Conservation (phyloP, 345 rosid species). For the Sonneratia caseolaris region DNA sequence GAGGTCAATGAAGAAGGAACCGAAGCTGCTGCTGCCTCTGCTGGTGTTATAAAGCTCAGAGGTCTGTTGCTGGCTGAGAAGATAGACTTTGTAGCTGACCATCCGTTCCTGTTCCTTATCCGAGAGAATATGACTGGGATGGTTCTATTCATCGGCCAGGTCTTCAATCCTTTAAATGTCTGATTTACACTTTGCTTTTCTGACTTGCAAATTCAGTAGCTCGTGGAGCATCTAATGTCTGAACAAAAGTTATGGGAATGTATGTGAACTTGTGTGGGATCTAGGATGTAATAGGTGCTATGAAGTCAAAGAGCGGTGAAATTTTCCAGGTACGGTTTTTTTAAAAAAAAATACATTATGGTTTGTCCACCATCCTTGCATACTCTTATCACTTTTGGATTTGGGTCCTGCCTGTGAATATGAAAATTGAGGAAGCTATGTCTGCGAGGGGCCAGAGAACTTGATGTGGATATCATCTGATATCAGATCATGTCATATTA, state of each 20-base stretch:
- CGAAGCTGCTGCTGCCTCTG: slow-evolving; percentile 18
- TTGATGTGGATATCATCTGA: too few species aligned
- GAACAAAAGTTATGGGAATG: too few species aligned
- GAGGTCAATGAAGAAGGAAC: slow-evolving; percentile 15
- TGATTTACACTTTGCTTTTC: not conserved
- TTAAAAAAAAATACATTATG: too few species aligned
- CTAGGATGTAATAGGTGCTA: not conserved
- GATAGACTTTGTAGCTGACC: slow-evolving; percentile 11
- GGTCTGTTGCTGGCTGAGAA: not conserved
- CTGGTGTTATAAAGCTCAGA: slow-evolving; percentile 7
- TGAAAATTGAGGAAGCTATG: too few species aligned
- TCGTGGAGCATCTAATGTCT: too few species aligned
- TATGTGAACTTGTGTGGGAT: not conserved
- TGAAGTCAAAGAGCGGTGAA: not conserved
- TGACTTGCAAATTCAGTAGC: not conserved
- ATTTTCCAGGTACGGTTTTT: not conserved
- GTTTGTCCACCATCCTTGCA: not conserved
- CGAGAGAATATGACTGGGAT: slow-evolving; percentile 11
- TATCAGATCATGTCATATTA: too few species aligned
- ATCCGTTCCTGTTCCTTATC: slow-evolving; percentile 13
- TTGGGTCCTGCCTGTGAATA: too few species aligned
- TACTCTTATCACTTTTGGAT: not conserved
- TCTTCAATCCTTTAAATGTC: slow-evolving; percentile 10
- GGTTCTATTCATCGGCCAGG: slow-evolving; percentile 11
- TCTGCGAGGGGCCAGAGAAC: too few species aligned